A percentile compares a stretch with the other conserved stretches of the same genome.
Conservation (phyloP, 2,329 filamentous ascomycete genomes). For the Ophiostoma novo-ulmi region DNA sequence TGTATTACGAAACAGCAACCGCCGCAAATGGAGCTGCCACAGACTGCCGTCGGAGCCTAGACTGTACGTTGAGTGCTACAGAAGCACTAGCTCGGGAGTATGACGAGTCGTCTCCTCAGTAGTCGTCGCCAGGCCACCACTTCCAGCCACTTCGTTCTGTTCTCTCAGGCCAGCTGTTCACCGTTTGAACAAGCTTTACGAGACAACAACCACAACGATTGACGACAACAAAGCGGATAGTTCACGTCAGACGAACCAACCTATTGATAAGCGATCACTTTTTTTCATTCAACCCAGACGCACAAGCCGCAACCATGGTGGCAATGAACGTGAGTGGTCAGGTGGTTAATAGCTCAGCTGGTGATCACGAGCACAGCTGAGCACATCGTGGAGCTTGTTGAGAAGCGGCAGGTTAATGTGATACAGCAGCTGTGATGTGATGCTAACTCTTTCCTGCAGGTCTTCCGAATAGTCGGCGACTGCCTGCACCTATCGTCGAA, state of each 20-base stretch:
- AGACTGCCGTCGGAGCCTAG: slow-evolving; percentile 1
- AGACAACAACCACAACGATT: not conserved
- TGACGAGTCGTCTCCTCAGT: slow-evolving; percentile 12
- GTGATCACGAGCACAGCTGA: not conserved
- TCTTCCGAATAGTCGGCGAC: slow-evolving; percentile 76
- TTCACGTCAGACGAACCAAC: not conserved
- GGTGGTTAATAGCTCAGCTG: not conserved
- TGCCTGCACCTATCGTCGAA: slow-evolving; percentile 81
- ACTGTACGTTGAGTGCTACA: not conserved
- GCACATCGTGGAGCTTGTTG: not conserved
- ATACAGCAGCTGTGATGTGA: not conserved
- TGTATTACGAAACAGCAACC: slow-evolving; percentile 19
- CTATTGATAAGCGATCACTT: not conserved
- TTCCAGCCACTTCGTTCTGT: not conserved
- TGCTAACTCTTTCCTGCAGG: slow-evolving; percentile 34
- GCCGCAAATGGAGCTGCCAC: slow-evolving; percentile 22
- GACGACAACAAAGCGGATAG: not conserved
- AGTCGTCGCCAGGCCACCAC: slow-evolving; percentile 15
- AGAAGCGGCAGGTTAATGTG: slow-evolving; percentile 13
- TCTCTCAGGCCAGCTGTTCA: not conserved
- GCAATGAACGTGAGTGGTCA: slow-evolving; percentile 11
- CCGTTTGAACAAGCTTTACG: not conserved
- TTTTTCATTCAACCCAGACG: not conserved
- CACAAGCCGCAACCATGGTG: slow-evolving; percentile 2
- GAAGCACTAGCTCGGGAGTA: slow-evolving; percentile 11